Percentiles rank a stretch among this genome's conserved stretches.
Evolutionary conservation across 2,329 filamentous ascomycete species (phyloP).

Genomic region (Stromatinia cepivora): DNA sequence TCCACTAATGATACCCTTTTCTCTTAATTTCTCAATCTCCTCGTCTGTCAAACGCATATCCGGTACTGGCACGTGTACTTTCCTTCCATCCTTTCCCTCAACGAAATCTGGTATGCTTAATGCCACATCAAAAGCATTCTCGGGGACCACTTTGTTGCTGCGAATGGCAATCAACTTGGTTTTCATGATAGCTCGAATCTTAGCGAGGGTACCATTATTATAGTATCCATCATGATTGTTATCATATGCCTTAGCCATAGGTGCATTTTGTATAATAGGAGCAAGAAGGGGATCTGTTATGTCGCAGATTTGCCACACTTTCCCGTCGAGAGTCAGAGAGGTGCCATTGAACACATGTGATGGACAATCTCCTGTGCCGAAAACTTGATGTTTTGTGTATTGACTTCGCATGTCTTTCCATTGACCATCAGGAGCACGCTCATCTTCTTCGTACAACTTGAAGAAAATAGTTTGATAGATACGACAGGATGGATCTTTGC

Average conservation of each 20-base stretch:
- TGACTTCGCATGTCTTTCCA: constrained; percentile 32
- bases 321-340: constrained; percentile 73
- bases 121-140: constrained; percentile 49
- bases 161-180: constrained; percentile 74
- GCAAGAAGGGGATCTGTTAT: constrained; percentile 77
- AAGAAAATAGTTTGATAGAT: constrained; percentile 89
- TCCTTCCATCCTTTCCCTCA: constrained; percentile 30
- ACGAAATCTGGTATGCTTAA: constrained; percentile 43
- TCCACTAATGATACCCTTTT: constrained; percentile 21
- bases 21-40: constrained; percentile 30
- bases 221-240: constrained; percentile 76
- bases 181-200: constrained; percentile 84
- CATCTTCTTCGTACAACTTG: constrained; percentile 55
- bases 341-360: constrained; percentile 84
- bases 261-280: constrained; percentile 62
- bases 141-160: constrained; percentile 53
- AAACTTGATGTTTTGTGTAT: constrained; percentile 31
- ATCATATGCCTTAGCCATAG: constrained; percentile 60
- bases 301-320: constrained; percentile 93
- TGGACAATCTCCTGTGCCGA: constrained; percentile 32
- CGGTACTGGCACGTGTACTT: constrained; percentile 36
- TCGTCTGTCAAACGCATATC: constrained; percentile 36
- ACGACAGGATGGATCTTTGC: constrained; percentile 72
- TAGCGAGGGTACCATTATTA: constrained; percentile 75
- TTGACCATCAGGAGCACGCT: constrained; percentile 29